A percentile compares a stretch with the other conserved stretches of the same genome.
phyloP scores from a whole-genome alignment of 441 rosid genomes.

The Gossypium gossypioides region DNA sequence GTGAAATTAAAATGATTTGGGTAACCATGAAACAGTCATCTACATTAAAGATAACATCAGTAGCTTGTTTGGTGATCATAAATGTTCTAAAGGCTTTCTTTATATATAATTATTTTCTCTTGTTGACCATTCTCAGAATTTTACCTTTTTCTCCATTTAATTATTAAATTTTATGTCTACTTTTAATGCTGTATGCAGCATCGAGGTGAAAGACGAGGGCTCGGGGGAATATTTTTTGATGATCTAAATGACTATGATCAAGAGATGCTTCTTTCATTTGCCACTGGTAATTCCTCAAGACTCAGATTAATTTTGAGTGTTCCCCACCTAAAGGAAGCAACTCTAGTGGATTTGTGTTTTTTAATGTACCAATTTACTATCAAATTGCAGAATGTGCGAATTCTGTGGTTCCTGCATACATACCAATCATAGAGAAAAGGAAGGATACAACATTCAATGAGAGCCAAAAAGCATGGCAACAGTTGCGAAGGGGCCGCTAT shows the following conservation, averaged over 20 bases:
- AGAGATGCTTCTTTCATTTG: slow-evolving; percentile 86
- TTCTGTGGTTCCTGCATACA: slow-evolving; percentile 84
- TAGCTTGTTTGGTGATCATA: not conserved
- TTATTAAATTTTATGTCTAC: slow-evolving; percentile 10
- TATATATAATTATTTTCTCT: not conserved
- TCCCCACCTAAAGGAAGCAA: not conserved
- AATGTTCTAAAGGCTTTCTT: not conserved
- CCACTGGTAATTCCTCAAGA: slow-evolving; percentile 55
- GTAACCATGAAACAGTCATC: not conserved
- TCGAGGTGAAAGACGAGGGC: slow-evolving; percentile 87
- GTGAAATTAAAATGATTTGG: not conserved
- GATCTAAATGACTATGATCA: slow-evolving; percentile 84
- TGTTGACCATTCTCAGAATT: not conserved
- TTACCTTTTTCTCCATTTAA: not conserved
- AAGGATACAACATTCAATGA: slow-evolving; percentile 70
- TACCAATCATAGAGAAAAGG: slow-evolving; percentile 79
- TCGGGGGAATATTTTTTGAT: slow-evolving; percentile 96
- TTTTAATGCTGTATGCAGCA: slow-evolving; percentile 47
- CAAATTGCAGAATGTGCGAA: slow-evolving; percentile 68
- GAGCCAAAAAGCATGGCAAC: slow-evolving; percentile 88
- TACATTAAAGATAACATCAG: not conserved
- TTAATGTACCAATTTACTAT: not conserved
- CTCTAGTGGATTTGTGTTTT: not conserved
- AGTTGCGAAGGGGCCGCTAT: slow-evolving; percentile 87
- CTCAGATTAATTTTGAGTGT: not conserved